Evolutionary conservation across 2,329 filamentous ascomycete genomes (phyloP).

Genomic region (Aspergillus flavus): DNA sequence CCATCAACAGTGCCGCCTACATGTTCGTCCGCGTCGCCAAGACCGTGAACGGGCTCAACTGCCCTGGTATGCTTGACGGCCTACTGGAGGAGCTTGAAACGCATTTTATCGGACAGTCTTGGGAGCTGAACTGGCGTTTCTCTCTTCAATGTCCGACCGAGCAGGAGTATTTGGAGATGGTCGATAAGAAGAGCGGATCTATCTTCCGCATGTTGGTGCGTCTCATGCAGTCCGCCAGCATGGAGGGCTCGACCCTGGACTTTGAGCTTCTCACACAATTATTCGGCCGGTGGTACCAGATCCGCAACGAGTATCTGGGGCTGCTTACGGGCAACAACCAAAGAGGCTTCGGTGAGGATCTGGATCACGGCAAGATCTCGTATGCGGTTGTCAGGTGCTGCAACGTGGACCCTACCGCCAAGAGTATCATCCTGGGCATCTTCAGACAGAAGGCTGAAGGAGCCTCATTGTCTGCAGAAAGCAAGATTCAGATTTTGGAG

Average conservation of each 20-base stretch:
- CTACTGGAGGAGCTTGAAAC: conserved; percentile 25
- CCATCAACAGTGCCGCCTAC: conserved; percentile 42
- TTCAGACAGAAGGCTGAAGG: conserved; percentile 15
- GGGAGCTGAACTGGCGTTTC: conserved; percentile 24
- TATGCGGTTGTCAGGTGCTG: conserved; percentile 34
- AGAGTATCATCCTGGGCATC: conserved; percentile 15
- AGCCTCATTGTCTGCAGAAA: conserved; percentile 9
- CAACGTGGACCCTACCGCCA: conserved; percentile 6
- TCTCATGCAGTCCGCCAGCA: conserved; percentile 20
- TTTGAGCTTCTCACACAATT: conserved; percentile 17
- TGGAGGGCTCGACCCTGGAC: conserved; percentile 14
- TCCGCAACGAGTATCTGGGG: conserved; percentile 30
- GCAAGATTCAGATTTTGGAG: conserved; percentile 15
- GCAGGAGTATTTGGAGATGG: conserved; percentile 29
- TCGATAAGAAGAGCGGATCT: conserved; percentile 28
- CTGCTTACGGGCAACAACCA: conserved; percentile 10
- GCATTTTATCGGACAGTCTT: conserved; percentile 22
- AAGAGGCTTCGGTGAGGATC: conserved; percentile 41
- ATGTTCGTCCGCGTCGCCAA: conserved; percentile 28
- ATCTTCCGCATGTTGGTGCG: conserved; percentile 25
- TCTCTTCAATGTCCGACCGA: conserved; percentile 24
- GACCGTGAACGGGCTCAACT: conserved; percentile 18
- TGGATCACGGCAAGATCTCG: conserved; percentile 45
- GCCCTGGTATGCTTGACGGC: conserved; percentile 21
- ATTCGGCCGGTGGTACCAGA: conserved; percentile 28